Evolutionary conservation across 441 rosid species (phyloP).

Genomic region (Populus hybrid): DNA sequence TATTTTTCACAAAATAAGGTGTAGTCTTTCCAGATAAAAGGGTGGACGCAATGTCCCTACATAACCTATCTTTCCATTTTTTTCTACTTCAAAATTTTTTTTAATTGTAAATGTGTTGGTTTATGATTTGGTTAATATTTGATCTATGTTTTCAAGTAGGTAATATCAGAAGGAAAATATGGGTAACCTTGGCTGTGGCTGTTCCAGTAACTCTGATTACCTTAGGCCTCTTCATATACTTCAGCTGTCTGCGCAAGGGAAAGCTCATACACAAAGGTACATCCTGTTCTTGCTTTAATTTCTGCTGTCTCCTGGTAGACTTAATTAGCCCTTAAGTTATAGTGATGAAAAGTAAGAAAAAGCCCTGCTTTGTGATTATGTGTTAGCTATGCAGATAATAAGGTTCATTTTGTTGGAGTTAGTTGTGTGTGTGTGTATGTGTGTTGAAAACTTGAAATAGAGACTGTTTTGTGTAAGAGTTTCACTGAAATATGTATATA

Average conservation of each 20-base stretch:
- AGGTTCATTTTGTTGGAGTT: too few species aligned
- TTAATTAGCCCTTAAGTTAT: neutral
- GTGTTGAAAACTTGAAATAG: too few species aligned
- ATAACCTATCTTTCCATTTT: too few species aligned
- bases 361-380: too few species aligned
- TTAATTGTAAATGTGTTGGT: neutral
- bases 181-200: neutral
- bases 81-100: too few species aligned
- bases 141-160: neutral
- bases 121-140: neutral
- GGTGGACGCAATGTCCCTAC: too few species aligned
- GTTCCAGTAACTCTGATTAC: neutral
- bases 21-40: too few species aligned
- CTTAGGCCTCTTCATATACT: neutral
- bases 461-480: too few species aligned
- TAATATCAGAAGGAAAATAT: neutral
- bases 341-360: neutral
- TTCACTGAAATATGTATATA: too few species aligned
- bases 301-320: neutral
- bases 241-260: neutral
- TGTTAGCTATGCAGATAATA: too few species aligned
- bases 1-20: too few species aligned
- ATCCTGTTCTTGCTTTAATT: neutral
- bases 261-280: neutral
- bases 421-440: too few species aligned